Evolutionary conservation across 352 stramenopile genomes (phyloP).

Genomic region (Hyphochytrium catenoides): DNA sequence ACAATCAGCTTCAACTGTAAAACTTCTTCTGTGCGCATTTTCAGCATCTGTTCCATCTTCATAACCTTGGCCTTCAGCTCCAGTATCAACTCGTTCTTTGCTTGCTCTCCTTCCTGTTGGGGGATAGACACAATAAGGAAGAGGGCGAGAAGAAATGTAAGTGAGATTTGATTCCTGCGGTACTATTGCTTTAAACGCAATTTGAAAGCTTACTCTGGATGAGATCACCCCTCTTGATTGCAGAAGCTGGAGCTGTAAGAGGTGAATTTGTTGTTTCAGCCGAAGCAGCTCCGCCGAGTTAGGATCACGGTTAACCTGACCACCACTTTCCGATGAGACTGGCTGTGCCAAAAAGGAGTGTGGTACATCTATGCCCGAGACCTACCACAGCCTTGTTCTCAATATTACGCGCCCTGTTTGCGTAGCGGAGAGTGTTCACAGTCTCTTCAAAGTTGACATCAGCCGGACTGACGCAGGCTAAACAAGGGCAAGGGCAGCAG

Average conservation of each 20-base stretch:
- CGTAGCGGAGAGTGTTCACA: slow-evolving; percentile 79
- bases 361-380: slow-evolving; percentile 66
- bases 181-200: too few species aligned
- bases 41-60: too few species aligned
- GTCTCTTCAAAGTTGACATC: slow-evolving; percentile 76
- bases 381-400: slow-evolving; percentile 90
- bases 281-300: slow-evolving; percentile 9
- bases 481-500: too few species aligned
- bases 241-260: slow-evolving; percentile 28
- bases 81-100: slow-evolving; percentile 9
- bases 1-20: too few species aligned
- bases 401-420: slow-evolving; percentile 91
- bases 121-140: too few species aligned
- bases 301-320: neutral
- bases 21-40: too few species aligned
- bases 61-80: neutral
- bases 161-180: too few species aligned
- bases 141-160: too few species aligned
- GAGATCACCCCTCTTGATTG: too few species aligned
- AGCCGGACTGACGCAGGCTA: slow-evolving; percentile 39
- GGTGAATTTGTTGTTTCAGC: slow-evolving; percentile 34
- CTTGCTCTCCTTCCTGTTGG: too few species aligned
- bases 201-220: too few species aligned
- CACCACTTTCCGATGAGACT: neutral
- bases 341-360: too few species aligned